phyloP scores from a whole-genome alignment of 495 filamentous ascomycete species.

The Parachaetomium inaequale region DNA sequence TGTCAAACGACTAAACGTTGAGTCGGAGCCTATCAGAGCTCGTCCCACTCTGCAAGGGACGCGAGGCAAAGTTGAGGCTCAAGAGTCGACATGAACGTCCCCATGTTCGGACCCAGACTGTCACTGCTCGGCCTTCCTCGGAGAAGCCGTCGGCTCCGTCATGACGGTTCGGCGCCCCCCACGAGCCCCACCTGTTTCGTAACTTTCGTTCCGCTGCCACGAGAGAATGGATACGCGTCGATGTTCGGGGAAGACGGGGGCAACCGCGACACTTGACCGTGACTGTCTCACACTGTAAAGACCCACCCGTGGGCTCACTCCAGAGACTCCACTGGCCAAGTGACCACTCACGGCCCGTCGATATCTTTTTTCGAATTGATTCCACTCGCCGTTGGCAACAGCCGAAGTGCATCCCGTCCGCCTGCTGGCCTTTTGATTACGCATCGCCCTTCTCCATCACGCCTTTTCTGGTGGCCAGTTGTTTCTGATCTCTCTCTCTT shows the following conservation, averaged over 20 bases:
- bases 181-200: not conserved
- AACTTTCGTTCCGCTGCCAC: not conserved
- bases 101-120: not conserved
- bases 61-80: not conserved
- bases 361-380: slow-evolving; percentile 21
- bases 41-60: not conserved
- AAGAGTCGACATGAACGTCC: not conserved
- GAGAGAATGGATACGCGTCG: not conserved
- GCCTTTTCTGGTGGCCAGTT: slow-evolving; percentile 8
- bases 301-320: slow-evolving; percentile 13
- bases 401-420: slow-evolving; percentile 5
- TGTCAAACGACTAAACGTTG: not conserved
- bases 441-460: slow-evolving; percentile 12
- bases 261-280: not conserved
- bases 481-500: slow-evolving; percentile 20
- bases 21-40: not conserved
- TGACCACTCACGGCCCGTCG: slow-evolving; percentile 15
- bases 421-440: slow-evolving; percentile 15
- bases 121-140: slow-evolving; percentile 11
- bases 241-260: not conserved
- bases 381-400: slow-evolving; percentile 16
- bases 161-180: not conserved
- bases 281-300: slow-evolving; percentile 9
- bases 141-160: slow-evolving; percentile 18
- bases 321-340: not conserved